Evolutionary conservation across 2,329 filamentous ascomycete species (phyloP).

Genomic region (Arthrinium puccinioides): DNA sequence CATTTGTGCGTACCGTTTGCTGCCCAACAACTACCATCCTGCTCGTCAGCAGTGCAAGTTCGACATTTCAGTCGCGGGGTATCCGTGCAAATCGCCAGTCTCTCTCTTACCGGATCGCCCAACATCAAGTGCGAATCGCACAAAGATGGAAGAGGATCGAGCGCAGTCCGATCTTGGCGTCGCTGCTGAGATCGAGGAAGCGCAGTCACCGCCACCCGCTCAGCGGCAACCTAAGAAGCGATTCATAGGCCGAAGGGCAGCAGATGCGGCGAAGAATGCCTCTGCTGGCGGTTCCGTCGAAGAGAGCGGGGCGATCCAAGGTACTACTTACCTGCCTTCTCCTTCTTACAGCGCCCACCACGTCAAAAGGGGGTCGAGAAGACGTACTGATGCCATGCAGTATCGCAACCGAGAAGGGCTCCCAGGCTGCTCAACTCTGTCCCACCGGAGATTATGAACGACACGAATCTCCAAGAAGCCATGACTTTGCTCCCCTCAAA

Average conservation of each 20-base stretch:
- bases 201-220: slow-evolving; percentile 23
- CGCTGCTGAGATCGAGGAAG: slow-evolving; percentile 56
- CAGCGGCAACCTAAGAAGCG: slow-evolving; percentile 77
- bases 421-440: slow-evolving; percentile 87
- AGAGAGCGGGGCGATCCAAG: slow-evolving; percentile 61
- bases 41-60: no score
- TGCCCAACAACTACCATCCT: no score
- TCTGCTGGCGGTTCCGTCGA: slow-evolving; percentile 33
- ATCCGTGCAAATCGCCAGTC: no score
- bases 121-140: no score
- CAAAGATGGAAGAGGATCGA: slow-evolving; percentile 81
- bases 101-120: no score
- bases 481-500: slow-evolving; percentile 85
- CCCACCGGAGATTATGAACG: slow-evolving; percentile 76
- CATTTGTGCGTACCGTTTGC: no score
- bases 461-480: slow-evolving; percentile 78
- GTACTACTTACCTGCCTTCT: slow-evolving; percentile 31
- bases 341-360: background rate
- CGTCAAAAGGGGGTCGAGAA: background rate
- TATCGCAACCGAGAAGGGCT: slow-evolving; percentile 62
- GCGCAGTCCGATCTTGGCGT: slow-evolving; percentile 63
- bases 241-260: slow-evolving; percentile 79
- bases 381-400: slow-evolving; percentile 33
- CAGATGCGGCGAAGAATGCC: slow-evolving; percentile 44
- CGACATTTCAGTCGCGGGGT: no score